Base-by-base conservation (phyloP, 179 eudicot species). In the Beta macrorhiza region DNA sequence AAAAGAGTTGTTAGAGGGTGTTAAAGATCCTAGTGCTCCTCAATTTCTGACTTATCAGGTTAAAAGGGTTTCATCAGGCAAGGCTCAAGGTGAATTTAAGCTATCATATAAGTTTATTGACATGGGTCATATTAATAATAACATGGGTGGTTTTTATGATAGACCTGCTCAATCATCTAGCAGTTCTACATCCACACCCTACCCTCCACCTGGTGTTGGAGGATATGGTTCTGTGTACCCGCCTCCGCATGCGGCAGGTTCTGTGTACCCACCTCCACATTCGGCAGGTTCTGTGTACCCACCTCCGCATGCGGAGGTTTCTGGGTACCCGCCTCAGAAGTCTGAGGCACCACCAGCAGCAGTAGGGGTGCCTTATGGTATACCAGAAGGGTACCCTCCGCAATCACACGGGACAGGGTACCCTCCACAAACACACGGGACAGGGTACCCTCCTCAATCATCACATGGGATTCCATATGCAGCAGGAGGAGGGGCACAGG, bases 61-160 rank as follows among this genome's bases (percentile, higher is more conserved):
- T 15, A 83, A 71, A 14, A 76, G 75, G 47, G 78, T 75, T 57
- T 62, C 88, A 0, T 80, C 85, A 0, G 87, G 88, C 0, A 86
- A 89, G 78, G 72, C 82, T 1, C 76, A 89, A 14, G 91, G 91
- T 3, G 87, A 87, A 20, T 42, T 90, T 1, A 88, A 83, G 79
- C 77, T 90, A 47, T 86, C 91, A 0, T 89, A 78, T 17, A 89
- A 85, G 74, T 67, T 83, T 0, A 15, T 75, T 37, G 87, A 80
- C 45, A 25, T 63, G 59, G 79, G 74, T 15, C 76, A 79, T 37
- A 37, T 61, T 17, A 12, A 47, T 72, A 16, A 62, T 17, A 22
- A 9, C 3, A 15, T 52, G 56, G 37, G n/a, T 9, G 10, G 58
- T 29, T 77, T 22, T 65, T 19, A 72, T 1, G 65, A 67, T 15